These are phyloP conservation scores for Pochonia chlamydosporia DNA, from an alignment of 2,329 filamentous ascomycete species.

Conservation along the genomic window DNA sequence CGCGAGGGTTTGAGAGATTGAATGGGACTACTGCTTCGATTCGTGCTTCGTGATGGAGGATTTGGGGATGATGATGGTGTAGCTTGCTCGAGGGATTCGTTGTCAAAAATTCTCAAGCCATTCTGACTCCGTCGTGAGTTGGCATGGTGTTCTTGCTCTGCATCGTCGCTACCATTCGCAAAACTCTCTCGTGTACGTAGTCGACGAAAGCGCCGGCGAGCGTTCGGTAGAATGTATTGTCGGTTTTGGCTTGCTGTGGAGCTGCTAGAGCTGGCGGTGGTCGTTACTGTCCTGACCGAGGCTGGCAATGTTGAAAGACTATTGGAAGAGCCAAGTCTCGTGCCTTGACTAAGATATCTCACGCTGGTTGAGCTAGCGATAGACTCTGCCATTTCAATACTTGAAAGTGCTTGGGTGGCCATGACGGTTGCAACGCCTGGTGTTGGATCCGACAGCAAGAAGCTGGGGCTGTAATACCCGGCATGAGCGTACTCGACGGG, in stretches of 20 bases:
- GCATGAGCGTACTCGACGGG: background rate
- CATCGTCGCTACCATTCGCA: background rate
- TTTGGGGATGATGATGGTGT: slow-evolving; percentile 7
- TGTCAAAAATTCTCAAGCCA: background rate
- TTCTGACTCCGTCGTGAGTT: background rate
- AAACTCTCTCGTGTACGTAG: background rate
- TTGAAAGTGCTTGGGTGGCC: background rate
- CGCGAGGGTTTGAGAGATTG: slow-evolving; percentile 15
- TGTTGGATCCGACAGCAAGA: slow-evolving; percentile 9
- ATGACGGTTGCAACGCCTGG: slow-evolving; percentile 3
- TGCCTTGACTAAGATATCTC: slow-evolving; percentile 4
- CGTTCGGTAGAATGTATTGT: slow-evolving; percentile 11
- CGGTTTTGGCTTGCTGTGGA: slow-evolving; percentile 6
- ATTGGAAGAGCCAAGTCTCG: slow-evolving; percentile 2
- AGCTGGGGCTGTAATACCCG: slow-evolving; percentile 5
- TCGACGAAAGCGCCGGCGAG: background rate
- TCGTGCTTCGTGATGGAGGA: slow-evolving; percentile 14
- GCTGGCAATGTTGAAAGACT: slow-evolving; percentile 9
- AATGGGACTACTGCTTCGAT: slow-evolving; percentile 13
- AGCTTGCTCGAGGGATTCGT: background rate
- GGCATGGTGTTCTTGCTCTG: background rate
- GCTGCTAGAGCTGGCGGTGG: slow-evolving; percentile 15
- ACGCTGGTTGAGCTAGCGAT: background rate
- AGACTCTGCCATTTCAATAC: slow-evolving; percentile 1
- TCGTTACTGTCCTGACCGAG: slow-evolving; percentile 15